Conservation (phyloP, 129 eudicot genomes). For the Escallonia rubra region DNA sequence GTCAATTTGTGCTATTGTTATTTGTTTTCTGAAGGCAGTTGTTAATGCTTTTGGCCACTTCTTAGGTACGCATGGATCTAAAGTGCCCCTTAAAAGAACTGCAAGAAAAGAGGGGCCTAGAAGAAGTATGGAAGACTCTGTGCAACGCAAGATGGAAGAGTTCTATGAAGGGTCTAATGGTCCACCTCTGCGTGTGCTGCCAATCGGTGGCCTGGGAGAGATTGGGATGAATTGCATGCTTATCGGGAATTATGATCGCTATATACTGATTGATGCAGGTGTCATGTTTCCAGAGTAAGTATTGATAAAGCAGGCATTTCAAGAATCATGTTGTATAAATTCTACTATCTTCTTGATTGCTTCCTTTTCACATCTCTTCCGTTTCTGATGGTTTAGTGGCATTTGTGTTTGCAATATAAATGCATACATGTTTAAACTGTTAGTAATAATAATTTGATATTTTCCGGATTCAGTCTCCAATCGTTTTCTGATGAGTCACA, state of each 20-base stretch:
- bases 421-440: neutral
- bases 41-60: neutral
- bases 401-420: neutral
- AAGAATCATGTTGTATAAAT: conserved; percentile 1
- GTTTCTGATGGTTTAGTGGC: neutral
- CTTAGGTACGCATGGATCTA: conserved; percentile 48
- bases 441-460: neutral
- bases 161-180: conserved; percentile 93
- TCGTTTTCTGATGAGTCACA: neutral
- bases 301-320: neutral
- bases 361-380: neutral
- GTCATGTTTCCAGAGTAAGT: conserved; percentile 99
- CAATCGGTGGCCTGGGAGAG: conserved; percentile 97
- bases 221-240: conserved; percentile 99
- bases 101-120: conserved; percentile 79
- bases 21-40: too few species aligned
- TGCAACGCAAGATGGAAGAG: conserved; percentile 89
- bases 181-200: conserved; percentile 89
- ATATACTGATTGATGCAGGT: conserved; percentile 96
- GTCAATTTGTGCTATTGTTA: neutral
- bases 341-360: neutral
- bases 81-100: conserved; percentile 40
- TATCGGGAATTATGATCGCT: conserved; percentile 92
- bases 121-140: conserved; percentile 96
- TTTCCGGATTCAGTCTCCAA: neutral